Evolutionary conservation across 1,284 basidiomycete genomes (phyloP).

Genomic region (Phlebopus sp.): DNA sequence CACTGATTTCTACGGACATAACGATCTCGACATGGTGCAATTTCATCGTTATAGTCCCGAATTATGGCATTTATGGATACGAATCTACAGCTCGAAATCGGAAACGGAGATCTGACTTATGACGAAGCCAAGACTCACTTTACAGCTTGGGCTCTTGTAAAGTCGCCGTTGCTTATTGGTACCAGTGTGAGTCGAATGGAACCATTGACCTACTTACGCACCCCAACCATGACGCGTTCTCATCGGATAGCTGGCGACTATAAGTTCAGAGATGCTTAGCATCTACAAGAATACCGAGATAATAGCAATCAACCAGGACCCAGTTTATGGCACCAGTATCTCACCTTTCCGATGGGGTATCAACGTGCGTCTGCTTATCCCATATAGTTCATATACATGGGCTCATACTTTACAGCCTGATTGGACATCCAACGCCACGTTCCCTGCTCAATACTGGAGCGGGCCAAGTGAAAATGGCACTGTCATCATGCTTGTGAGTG

Average conservation of each 20-base stretch:
- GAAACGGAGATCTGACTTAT: conserved; percentile 41
- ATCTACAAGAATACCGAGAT: conserved; percentile 63
- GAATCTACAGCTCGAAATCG: conserved; percentile 40
- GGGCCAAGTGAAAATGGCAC: conserved; percentile 52
- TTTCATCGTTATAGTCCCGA: not conserved
- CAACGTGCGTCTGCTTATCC: conserved; percentile 38
- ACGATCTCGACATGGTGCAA: conserved; percentile 45
- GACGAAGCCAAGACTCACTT: conserved; percentile 46
- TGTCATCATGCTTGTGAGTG: conserved; percentile 52
- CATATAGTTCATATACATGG: not conserved
- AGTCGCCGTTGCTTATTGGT: conserved; percentile 45
- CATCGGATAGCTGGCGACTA: conserved; percentile 43
- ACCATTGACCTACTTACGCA: conserved; percentile 18
- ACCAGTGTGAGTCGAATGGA: conserved; percentile 27
- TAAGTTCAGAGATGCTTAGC: conserved; percentile 46
- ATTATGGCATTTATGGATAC: conserved; percentile 7
- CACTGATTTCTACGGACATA: conserved; percentile 43
- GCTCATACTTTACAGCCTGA: conserved; percentile 40
- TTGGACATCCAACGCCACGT: conserved; percentile 45
- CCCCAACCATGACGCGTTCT: not conserved
- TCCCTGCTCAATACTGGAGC: conserved; percentile 59
- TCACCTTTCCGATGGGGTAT: conserved; percentile 67
- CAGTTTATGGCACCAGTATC: conserved; percentile 55
- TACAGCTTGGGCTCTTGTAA: conserved; percentile 48
- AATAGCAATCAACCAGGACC: conserved; percentile 67